Evolutionary conservation across 768 basidiomycete species (phyloP), one percentile per base, ranked within the genome.

Genomic region (Rhizopogon sp.): DNA sequence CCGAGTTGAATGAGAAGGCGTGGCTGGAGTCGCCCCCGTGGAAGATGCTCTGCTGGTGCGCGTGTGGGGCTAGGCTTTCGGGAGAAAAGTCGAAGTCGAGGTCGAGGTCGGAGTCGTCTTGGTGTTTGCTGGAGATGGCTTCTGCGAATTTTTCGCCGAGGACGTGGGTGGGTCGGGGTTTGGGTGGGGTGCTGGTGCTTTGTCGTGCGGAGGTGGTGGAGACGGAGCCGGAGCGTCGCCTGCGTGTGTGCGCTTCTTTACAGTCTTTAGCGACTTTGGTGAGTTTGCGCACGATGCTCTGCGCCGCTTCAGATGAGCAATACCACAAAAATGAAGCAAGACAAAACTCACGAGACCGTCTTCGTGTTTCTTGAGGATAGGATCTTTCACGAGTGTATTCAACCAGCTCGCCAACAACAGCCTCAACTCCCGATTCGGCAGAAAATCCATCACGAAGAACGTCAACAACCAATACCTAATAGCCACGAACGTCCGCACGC

Each of bases 381-480:
- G 85, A 72, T 92, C 88, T 55, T 77, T 77, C 40, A 82, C 74
- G 55, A 92, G 69, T n/a, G 80, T 72, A 68, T 96, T 97, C 55
- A 96, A 64, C 90, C 91, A 95, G 45, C 79, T 77, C 16, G 90
- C 82, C 45, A 94, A 74, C 42, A 87, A 67, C 28, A 84, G 65
- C 60, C 93, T 77, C 64, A 96, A 70, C 61, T 88, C 89, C 56
- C 83, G 80, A 70, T 90, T 86, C 42, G 88, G 85, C 56, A 93
- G 71, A 64, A 95, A 96, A 66, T 97, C 93, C 59, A 90, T 87
- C 49, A 79, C 79, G 68, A 95, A 96, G 69, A 95, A 95, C 6
- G 91, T 93, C 64, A 92, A 72, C 43, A 96, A 68, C 93, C 94
- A 97, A 64, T 92, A 92, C 42, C 91, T 81, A 53, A 95, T 83